Base-by-base conservation (phyloP, 345 rosid species). In the Heritiera fomes region DNA sequence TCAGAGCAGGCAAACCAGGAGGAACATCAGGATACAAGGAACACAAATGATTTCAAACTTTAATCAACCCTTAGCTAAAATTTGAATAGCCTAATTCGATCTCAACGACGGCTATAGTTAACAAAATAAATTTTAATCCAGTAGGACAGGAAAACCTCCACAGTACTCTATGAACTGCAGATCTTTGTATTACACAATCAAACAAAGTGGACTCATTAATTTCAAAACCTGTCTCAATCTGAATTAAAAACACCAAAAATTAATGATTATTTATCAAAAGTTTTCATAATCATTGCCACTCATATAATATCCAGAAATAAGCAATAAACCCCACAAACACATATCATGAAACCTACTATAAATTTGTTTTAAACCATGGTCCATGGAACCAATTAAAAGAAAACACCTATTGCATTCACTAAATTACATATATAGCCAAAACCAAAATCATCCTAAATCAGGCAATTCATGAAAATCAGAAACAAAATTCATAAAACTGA, bases 371-470 rank as follows among this genome's bases (percentile, higher is more conserved):
- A 47, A 72, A 34, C 18, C 7, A 18, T 53, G 63, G 62, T 72
- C 62, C 47, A 72, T 71, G 61, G 30, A 50, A 15, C 17, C 52
- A 32, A 53, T 71, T 53, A 34, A 72, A 41, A 17, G 20, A 61
- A 59, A 55, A 56, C 18, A 73, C 34, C 76, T 52, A 34, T 7
- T 18, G 49, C 74, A 13, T 70, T 50, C 20, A 28, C 43, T 30
- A 23, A 71, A 49, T 47, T 71, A 34, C 41, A 71, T 28, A 49
- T 50, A 69, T 2, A 47, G 38, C 58, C 56, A 46, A 70, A 69
- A 18, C 59, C 58, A 40, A 18, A 23, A 73, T 23, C 34, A 14
- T 64, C 45, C 78, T 40, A 72, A 78, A 82, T 78, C 84, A 79
- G 72, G 12, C 7, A 60, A 71, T 67, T 18, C 32, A 67, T 67